Conservation (phyloP, 2,329 filamentous ascomycete genomes). For the Aspergillus sp. region DNA sequence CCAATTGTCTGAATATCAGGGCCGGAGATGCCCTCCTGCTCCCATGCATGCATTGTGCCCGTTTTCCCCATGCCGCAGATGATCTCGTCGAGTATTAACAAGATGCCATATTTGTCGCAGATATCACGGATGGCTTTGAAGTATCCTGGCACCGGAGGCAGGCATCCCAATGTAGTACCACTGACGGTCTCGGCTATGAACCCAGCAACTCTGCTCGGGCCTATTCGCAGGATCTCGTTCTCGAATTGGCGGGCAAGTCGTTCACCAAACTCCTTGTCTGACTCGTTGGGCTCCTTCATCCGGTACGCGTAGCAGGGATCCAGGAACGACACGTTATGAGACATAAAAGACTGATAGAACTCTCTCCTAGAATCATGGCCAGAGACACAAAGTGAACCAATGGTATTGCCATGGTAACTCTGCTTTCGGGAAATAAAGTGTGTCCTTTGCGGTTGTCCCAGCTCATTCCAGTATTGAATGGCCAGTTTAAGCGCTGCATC, state of each 20-base stretch:
- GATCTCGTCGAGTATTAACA: constrained; percentile 58
- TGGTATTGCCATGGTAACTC: neutral
- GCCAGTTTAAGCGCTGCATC: neutral
- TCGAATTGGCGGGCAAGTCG: neutral
- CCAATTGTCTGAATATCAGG: neutral
- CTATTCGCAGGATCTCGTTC: neutral
- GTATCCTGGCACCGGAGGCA: neutral
- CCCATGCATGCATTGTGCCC: constrained; percentile 48
- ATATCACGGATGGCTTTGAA: neutral
- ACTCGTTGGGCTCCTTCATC: neutral
- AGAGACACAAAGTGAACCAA: neutral
- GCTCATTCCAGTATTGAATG: neutral
- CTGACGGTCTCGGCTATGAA: neutral
- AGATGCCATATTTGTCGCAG: neutral
- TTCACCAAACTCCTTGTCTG: neutral
- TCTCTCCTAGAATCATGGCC: neutral
- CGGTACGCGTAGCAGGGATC: neutral
- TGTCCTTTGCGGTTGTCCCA: neutral
- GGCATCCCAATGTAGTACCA: neutral
- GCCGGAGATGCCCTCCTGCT: constrained; percentile 39
- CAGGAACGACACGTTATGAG: neutral
- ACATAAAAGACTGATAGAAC: neutral
- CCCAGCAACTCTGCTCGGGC: neutral
- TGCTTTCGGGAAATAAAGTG: neutral
- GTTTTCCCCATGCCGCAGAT: constrained; percentile 61